These are phyloP conservation scores for Neonothopanus nambi DNA, from an alignment of 1,284 basidiomycete species.

Conservation along the genomic window DNA sequence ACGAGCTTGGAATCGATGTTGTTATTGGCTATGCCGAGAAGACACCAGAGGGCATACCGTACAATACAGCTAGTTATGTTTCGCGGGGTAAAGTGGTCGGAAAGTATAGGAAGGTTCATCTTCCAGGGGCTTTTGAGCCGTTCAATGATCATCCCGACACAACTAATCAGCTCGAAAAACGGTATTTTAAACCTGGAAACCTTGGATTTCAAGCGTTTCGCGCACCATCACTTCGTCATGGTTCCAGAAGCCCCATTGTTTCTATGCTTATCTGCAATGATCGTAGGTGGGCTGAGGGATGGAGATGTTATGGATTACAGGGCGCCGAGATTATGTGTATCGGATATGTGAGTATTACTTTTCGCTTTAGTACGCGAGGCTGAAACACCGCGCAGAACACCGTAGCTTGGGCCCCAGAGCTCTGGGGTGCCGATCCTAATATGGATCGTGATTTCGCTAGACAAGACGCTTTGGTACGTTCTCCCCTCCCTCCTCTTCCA, in stretches of 20 bases:
- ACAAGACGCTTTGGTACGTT: constrained; percentile 10
- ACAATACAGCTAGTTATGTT: constrained; percentile 16
- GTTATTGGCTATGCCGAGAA: constrained; percentile 17
- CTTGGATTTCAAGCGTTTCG: constrained; percentile 18
- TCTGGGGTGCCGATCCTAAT: constrained; percentile 16
- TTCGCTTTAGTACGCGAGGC: not conserved
- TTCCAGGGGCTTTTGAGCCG: constrained; percentile 10
- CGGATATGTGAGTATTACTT: constrained; percentile 3
- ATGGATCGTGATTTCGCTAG: constrained; percentile 13
- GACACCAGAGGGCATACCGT: constrained; percentile 15
- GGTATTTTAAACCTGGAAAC: constrained; percentile 18
- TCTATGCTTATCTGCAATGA: constrained; percentile 19
- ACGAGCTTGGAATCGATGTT: constrained; percentile 16
- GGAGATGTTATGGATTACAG: constrained; percentile 18
- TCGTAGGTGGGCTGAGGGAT: constrained; percentile 16
- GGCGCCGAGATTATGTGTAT: constrained; percentile 18
- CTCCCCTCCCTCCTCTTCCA: not conserved
- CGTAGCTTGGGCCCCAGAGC: constrained; percentile 16
- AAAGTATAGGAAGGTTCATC: constrained; percentile 15
- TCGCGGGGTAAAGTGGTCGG: constrained; percentile 6
- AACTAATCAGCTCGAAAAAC: constrained; percentile 18
- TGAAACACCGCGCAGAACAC: constrained; percentile 10
- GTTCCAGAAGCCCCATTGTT: constrained; percentile 9
- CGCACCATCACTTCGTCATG: constrained; percentile 11
- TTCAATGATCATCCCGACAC: constrained; percentile 17